A percentile compares a stretch with the other conserved stretches of the same genome.
Evolutionary conservation across 139 green algal genomes (phyloP).

Genomic region (Zygnema cylindricum): DNA sequence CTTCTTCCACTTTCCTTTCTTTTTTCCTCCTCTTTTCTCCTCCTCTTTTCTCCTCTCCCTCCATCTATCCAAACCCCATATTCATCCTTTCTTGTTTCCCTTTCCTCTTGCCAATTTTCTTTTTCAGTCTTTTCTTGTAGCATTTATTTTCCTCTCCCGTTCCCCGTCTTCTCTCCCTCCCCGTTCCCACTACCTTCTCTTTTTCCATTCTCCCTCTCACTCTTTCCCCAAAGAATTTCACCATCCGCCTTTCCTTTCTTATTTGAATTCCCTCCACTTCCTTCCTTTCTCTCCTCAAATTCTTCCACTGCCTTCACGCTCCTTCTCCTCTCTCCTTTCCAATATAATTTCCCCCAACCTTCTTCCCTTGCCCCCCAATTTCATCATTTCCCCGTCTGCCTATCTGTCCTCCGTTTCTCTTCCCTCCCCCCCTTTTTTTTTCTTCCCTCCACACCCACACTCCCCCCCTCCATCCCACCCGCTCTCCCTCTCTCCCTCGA

Average conservation of each 20-base stretch:
- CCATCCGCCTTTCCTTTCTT: neutral
- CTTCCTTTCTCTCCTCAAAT: neutral
- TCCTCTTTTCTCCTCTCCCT: constrained; percentile 24
- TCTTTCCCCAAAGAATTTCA: neutral
- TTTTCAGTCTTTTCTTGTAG: neutral
- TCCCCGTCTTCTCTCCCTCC: neutral
- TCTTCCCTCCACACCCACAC: neutral
- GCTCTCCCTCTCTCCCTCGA: neutral
- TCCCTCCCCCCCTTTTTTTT: neutral
- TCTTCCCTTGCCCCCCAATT: neutral
- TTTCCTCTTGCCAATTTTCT: neutral
- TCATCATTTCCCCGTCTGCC: neutral
- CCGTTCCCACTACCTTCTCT: neutral
- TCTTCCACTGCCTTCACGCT: neutral
- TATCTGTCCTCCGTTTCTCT: neutral
- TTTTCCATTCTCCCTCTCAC: neutral
- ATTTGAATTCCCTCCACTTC: neutral
- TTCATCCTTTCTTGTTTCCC: neutral
- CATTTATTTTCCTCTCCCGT: neutral
- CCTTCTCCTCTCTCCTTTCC: neutral
- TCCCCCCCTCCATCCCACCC: neutral
- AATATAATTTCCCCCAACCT: neutral
- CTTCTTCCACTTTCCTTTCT: neutral
- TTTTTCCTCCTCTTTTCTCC: constrained; percentile 37
- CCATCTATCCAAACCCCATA: neutral